Conservation (phyloP, 805 yeast species). For the Ogataea haglerorum region DNA sequence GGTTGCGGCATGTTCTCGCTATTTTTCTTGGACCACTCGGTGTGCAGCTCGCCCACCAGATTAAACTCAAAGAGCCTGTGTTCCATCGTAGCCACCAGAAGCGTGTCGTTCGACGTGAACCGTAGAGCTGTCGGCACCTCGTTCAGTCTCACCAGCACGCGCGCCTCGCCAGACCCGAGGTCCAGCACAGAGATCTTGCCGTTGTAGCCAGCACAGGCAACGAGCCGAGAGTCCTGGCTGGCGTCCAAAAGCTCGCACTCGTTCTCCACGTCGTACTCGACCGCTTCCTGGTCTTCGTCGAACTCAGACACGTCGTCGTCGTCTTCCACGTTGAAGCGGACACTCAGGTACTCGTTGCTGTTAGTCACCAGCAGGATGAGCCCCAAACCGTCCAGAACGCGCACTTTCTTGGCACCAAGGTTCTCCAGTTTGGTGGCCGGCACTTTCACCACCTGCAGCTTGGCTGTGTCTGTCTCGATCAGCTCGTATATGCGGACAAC, state of each 20-base stretch:
- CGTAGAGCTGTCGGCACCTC: slow-evolving; percentile 57
- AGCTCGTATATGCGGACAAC: slow-evolving; percentile 68
- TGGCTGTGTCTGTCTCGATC: slow-evolving; percentile 35
- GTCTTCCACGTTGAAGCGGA: slow-evolving; percentile 38
- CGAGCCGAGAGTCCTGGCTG: slow-evolving; percentile 34
- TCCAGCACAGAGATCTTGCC: slow-evolving; percentile 54
- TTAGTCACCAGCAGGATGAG: slow-evolving; percentile 49
- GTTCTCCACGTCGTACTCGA: slow-evolving; percentile 32
- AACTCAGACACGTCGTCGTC: slow-evolving; percentile 38
- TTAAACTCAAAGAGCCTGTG: slow-evolving; percentile 72
- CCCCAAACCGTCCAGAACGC: slow-evolving; percentile 43
- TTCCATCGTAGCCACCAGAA: slow-evolving; percentile 68
- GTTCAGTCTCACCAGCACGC: slow-evolving; percentile 55
- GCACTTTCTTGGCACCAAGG: slow-evolving; percentile 54
- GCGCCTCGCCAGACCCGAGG: slow-evolving; percentile 29
- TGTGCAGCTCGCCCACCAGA: slow-evolving; percentile 39
- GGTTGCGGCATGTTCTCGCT: slow-evolving; percentile 71
- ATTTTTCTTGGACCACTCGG: slow-evolving; percentile 78
- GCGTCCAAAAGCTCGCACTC: slow-evolving; percentile 52
- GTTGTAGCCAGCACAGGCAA: slow-evolving; percentile 44
- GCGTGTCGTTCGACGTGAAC: slow-evolving; percentile 47
- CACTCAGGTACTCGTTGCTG: slow-evolving; percentile 49
- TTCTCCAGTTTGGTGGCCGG: slow-evolving; percentile 39
- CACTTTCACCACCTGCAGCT: slow-evolving; percentile 49
- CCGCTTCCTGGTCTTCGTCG: slow-evolving; percentile 37